Evolutionary conservation across 495 filamentous ascomycete genomes (phyloP), one percentile per base, ranked within the genome.

Genomic region (Staphylotrichum tortipilum): DNA sequence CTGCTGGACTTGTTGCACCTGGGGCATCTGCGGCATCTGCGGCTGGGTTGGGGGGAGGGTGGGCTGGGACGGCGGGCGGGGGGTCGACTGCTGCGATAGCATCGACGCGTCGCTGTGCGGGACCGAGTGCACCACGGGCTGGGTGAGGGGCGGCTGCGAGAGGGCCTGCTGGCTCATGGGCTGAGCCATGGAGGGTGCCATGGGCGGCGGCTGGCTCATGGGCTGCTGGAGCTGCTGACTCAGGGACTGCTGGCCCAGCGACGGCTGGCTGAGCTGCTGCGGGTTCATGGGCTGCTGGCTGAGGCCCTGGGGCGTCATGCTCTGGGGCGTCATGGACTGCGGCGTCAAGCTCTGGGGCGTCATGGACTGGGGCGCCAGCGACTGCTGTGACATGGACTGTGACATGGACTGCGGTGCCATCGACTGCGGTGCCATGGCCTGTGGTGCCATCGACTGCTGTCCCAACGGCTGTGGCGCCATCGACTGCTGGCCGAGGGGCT

Each of bases 1-100:
- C 33, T 67, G 69, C 31, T 68, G 66, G 22, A 63, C 64, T 33
- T 68, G 65, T 31, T 61, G 58, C 18, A 63, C 59, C 36, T 67
- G 64, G 19, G 70, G 54, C 1, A 59, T 50, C 29, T 67, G 64
- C 11, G 54, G 54, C 28, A 61, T 45, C 37, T 54, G 58, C 3
- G 54, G 55, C 15, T 49, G 61, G 21, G 58, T 49, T 1, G 56
- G 53, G 18, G 64, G 60, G 5, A 61, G 60, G 10, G 49, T 58
- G 22, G 60, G 46, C 17, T 65, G 62, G 17, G 60, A 14, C 3
- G 58, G 50, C 9, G 61, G 56, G 21, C 56, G 64, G 14, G 60
- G 44, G 11, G 55, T 50, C 22, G 60, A 39, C 30, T 61, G 54
- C 17, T 64, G 63, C 3, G 62, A 60, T 9, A 64, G 49, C 17